phyloP scores from a whole-genome alignment of 2,329 filamentous ascomycete genomes.

The Zelopaecilomyces penicillatus region DNA sequence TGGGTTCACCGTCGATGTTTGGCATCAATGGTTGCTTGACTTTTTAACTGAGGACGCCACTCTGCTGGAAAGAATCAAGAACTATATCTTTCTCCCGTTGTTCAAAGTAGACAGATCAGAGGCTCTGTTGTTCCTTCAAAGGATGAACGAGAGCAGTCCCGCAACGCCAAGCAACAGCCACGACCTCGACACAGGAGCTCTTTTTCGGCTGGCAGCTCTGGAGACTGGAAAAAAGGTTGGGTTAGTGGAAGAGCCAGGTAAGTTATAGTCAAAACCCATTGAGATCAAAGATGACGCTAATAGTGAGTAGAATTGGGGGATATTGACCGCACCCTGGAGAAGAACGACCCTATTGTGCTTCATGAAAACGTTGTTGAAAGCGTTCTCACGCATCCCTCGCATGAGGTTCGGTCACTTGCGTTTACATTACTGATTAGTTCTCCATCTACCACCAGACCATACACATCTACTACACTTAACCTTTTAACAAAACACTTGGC shows the following conservation, averaged over 20 bases:
- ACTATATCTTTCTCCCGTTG: slow-evolving; percentile 54
- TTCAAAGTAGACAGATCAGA: slow-evolving; percentile 50
- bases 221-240: slow-evolving; percentile 64
- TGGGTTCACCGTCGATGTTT: slow-evolving; percentile 31
- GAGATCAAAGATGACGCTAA: slow-evolving; percentile 11
- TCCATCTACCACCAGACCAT: slow-evolving; percentile 63
- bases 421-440: slow-evolving; percentile 74
- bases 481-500: slow-evolving; percentile 58
- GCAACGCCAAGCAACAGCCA: slow-evolving; percentile 35
- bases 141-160: slow-evolving; percentile 44
- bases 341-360: slow-evolving; percentile 24
- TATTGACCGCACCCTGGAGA: slow-evolving; percentile 10
- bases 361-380: slow-evolving; percentile 38
- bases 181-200: slow-evolving; percentile 43
- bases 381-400: slow-evolving; percentile 47
- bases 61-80: slow-evolving; percentile 55
- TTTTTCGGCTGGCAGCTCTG: slow-evolving; percentile 58
- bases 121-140: slow-evolving; percentile 49
- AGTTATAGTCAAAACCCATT: background rate
- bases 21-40: slow-evolving; percentile 49
- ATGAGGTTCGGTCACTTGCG: slow-evolving; percentile 67
- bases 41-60: slow-evolving; percentile 40
- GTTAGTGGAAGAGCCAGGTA: slow-evolving; percentile 60
- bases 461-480: slow-evolving; percentile 52
- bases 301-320: slow-evolving; percentile 18